These are phyloP conservation scores for Rhizopogon vinicolor DNA, from an alignment of 768 basidiomycete species.

Conservation along the genomic window DNA sequence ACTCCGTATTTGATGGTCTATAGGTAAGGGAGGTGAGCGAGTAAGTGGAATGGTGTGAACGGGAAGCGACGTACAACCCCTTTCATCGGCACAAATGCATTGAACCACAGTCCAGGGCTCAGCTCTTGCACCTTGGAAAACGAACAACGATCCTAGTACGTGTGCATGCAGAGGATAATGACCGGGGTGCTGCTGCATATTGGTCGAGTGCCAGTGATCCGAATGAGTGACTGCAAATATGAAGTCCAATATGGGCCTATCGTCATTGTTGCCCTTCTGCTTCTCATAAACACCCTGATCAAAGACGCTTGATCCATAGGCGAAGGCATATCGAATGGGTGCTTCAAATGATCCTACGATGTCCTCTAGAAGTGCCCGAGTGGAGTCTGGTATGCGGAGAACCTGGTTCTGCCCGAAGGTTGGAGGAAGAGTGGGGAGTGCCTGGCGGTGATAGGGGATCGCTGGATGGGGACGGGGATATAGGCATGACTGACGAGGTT, in stretches of 20 bases:
- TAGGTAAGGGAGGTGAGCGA: not conserved
- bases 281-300: conserved; percentile 77
- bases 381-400: conserved; percentile 73
- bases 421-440: conserved; percentile 55
- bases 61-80: conserved; percentile 63
- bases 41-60: not conserved
- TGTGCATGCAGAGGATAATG: conserved; percentile 92
- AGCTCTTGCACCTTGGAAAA: conserved; percentile 73
- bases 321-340: conserved; percentile 91
- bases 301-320: conserved; percentile 96
- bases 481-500: too few relatives aligned
- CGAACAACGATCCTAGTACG: conserved; percentile 75
- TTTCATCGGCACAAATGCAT: conserved; percentile 79
- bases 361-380: conserved; percentile 71
- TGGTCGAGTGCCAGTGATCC: conserved; percentile 91
- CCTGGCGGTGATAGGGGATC: conserved; percentile 19
- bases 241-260: conserved; percentile 88
- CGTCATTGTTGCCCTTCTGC: conserved; percentile 21
- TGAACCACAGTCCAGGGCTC: conserved; percentile 93
- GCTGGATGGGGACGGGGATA: too few relatives aligned
- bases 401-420: conserved; percentile 80
- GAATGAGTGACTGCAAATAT: conserved; percentile 94
- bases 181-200: conserved; percentile 85
- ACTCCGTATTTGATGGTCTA: conserved; percentile 97
- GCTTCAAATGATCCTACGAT: conserved; percentile 81